Conservation (phyloP, 2,329 filamentous ascomycete genomes). For the Metarhizium robertsii region DNA sequence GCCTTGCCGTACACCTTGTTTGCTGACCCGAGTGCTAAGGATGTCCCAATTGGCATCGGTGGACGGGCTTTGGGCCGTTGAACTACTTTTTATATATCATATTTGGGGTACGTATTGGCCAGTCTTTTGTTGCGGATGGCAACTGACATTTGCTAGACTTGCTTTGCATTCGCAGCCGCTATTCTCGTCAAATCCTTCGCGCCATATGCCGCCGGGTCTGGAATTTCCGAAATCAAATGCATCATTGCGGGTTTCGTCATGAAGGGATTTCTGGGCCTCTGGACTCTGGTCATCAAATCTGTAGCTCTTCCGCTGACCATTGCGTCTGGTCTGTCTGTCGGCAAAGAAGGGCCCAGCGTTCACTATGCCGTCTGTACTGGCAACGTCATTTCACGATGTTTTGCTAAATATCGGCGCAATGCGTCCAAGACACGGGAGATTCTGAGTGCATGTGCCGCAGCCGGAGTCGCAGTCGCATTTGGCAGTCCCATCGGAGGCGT, state of each 20-base stretch:
- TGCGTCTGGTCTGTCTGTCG: slow-evolving; percentile 85
- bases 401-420: slow-evolving; percentile 84
- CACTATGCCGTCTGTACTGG: slow-evolving; percentile 97
- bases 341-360: slow-evolving; percentile 97
- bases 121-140: not conserved
- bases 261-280: slow-evolving; percentile 91
- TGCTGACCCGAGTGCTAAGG: slow-evolving; percentile 35
- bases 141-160: slow-evolving; percentile 36
- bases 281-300: slow-evolving; percentile 91
- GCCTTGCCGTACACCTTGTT: not conserved
- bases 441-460: slow-evolving; percentile 85
- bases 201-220: slow-evolving; percentile 91
- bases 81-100: slow-evolving; percentile 87
- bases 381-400: slow-evolving; percentile 89
- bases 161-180: slow-evolving; percentile 76
- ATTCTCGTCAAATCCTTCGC: slow-evolving; percentile 83
- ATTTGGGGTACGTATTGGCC: slow-evolving; percentile 54
- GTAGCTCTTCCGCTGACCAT: slow-evolving; percentile 86
- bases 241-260: slow-evolving; percentile 98
- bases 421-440: slow-evolving; percentile 94
- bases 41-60: slow-evolving; percentile 80
- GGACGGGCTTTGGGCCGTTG: slow-evolving; percentile 67
- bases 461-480: slow-evolving; percentile 92
- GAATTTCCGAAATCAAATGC: slow-evolving; percentile 98
- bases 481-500: slow-evolving; percentile 96